Evolutionary conservation across 116 monocot genomes (phyloP).

Genomic region (Iris pallida): DNA sequence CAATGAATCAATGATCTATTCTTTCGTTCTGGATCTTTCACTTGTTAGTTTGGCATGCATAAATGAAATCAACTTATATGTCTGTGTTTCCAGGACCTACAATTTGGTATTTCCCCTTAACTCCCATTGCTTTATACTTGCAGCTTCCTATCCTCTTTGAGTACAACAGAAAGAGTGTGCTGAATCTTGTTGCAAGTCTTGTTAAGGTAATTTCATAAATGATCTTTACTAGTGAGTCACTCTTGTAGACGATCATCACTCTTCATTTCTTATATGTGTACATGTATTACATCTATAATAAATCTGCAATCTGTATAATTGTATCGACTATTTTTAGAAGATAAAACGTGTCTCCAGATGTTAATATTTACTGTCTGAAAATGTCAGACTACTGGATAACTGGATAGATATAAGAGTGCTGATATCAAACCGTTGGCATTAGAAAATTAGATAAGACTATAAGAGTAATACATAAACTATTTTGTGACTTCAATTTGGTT

Average conservation of each 20-base stretch:
- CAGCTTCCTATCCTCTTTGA: slow-evolving; percentile 81
- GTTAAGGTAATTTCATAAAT: slow-evolving; percentile 49
- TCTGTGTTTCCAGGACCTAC: not conserved
- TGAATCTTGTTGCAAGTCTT: slow-evolving; percentile 82
- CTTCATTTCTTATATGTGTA: not conserved
- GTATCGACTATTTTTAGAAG: no score
- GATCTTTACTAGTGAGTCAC: not conserved
- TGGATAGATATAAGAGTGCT: no score
- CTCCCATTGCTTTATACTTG: slow-evolving; percentile 10
- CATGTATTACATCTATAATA: not conserved
- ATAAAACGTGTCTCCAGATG: no score
- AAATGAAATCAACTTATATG: not conserved
- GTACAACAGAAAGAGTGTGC: slow-evolving; percentile 84
- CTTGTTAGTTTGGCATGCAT: not conserved
- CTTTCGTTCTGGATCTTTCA: no score
- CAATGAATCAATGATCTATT: not conserved
- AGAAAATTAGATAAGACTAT: no score
- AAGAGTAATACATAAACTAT: no score
- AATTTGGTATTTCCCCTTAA: slow-evolving; percentile 2
- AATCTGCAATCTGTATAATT: no score
- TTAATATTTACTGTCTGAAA: no score
- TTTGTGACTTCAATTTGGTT: no score
- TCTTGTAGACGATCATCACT: not conserved
- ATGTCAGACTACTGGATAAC: no score
- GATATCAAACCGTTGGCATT: no score